Evolutionary conservation across 2,329 filamentous ascomycete genomes (phyloP).

Genomic region (Fusarium drepaniforme): DNA sequence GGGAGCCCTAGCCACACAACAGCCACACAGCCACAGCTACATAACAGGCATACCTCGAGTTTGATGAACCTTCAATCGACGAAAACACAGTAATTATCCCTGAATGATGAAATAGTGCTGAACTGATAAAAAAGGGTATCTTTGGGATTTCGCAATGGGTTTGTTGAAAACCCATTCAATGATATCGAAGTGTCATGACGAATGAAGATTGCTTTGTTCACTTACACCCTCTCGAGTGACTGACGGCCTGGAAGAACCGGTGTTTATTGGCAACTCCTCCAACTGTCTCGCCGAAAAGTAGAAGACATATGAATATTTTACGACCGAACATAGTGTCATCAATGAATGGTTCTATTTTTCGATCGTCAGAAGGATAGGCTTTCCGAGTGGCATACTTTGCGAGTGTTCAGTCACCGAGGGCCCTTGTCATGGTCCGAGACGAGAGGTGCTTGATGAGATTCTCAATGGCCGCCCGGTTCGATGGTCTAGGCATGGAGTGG

Average conservation of each 20-base stretch:
- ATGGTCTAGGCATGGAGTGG: no score
- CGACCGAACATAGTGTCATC: neutral
- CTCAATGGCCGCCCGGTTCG: neutral
- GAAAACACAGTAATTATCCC: neutral
- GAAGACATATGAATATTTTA: neutral
- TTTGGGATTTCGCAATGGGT: neutral
- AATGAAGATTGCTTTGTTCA: neutral
- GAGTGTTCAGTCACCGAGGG: neutral
- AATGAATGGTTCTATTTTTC: neutral
- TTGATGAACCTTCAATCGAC: neutral
- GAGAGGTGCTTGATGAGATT: neutral
- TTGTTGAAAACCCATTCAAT: neutral
- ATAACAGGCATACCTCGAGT: no score
- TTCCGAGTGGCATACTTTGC: neutral
- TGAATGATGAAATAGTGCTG: neutral
- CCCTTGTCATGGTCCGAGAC: neutral
- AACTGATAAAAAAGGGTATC: neutral
- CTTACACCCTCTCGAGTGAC: neutral
- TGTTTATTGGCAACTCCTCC: neutral
- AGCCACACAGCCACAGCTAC: neutral
- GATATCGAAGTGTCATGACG: neutral
- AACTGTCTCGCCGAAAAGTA: neutral
- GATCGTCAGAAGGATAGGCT: neutral
- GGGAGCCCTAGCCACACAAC: constrained; percentile 4
- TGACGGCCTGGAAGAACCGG: neutral